Base-by-base conservation (phyloP, 345 rosid species). In the Raphanus sativus region DNA sequence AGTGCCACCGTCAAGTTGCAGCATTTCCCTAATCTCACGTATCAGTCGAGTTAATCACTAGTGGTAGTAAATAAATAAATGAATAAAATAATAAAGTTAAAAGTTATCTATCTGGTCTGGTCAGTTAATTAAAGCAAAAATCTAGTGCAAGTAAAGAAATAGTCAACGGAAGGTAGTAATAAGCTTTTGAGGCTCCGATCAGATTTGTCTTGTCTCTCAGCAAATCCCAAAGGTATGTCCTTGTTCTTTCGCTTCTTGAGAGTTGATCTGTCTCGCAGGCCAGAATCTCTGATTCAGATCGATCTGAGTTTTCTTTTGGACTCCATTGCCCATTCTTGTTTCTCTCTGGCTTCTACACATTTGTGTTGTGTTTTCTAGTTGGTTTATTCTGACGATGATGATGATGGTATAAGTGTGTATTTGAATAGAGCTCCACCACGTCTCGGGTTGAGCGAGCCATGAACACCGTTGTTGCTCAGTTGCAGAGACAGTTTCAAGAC, bases 401-500 rank as follows among this genome's bases (percentile, higher is more conserved):
- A 48, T n/a, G 55, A 48, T 16, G 25, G 58, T 52, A 15, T 52
- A 15, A 52, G 58, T 52, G 58, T 15, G 3, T 6, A 52, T 52
- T 16, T 52, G 58, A 52, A 16, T 52, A 52, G 58, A 52, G 58
- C 24, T 52, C 25, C 58, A n/a, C n/a, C n/a, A 21, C 21, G 21
- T 21, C 21, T 21, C 21, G 21, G 21, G 21, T 21, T 21, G 21
- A 21, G 21, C 21, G 21, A 55, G 33, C 16, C 73, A 85, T 91
- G 94, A 87, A 88, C 78, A 59, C 62, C 42, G 9, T 84, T 38
- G 77, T 85, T 63, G 60, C 71, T 67, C 91, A 86, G 84, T 77
- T 87, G 79, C 92, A 76, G 78, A 80, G 81, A 67, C 90, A 82
- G 67, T 81, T 85, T 64, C 67, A 78, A 38, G 94, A 88, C 56